Evolutionary conservation across 1,284 basidiomycete genomes (phyloP), one percentile per base, ranked within the genome.

Genomic region (Prillingera fragicola): DNA sequence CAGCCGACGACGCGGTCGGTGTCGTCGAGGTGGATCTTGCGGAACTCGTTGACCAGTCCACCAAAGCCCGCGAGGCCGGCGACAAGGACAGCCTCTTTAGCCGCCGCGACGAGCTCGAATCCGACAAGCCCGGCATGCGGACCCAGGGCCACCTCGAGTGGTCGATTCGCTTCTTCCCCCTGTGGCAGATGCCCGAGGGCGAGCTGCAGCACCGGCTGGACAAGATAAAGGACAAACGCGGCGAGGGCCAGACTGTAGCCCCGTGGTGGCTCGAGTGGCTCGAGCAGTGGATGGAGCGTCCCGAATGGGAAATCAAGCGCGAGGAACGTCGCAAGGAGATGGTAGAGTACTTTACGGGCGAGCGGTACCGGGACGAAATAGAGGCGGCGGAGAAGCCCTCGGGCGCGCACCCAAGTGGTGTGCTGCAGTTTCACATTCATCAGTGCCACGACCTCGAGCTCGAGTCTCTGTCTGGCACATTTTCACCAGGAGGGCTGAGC

Each of bases 1-100:
- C 70, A 12, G 56, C 69, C 5, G 74, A 75, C 51, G 74, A 75
- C 45, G 55, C 68, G 4, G 53, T 75, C 15, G 74, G 74, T 2
- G 43, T 65, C 0, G 66, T 74, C 10, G 68, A 72, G 35, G 55
- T 72, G 14, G 68, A 73, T 35, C 50, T 74, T 9, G 57, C 63
- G 2, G 64, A 67, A 8, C 43, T 74, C 17, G 59, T 74, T 13
- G 67, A 68, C 31, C 56, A 31, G 42, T 56, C 45, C 24, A 46
- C 38, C 28, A 48, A 6, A 45, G 38, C 47, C 23, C 32, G 37
- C 18, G 43, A 21, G 27, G 23, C 46, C 43, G 26, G 54, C 28
- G 21, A 52, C 35, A 17, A 46, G 48, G 27, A 51, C 23, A 24
- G 24, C 7, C 50, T 66, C 42, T 33, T 59, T 24, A 47, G 60